Percentiles rank a stretch among this genome's conserved stretches.
Conservation (phyloP, 768 basidiomycete genomes). For the Clavulina sp. region DNA sequence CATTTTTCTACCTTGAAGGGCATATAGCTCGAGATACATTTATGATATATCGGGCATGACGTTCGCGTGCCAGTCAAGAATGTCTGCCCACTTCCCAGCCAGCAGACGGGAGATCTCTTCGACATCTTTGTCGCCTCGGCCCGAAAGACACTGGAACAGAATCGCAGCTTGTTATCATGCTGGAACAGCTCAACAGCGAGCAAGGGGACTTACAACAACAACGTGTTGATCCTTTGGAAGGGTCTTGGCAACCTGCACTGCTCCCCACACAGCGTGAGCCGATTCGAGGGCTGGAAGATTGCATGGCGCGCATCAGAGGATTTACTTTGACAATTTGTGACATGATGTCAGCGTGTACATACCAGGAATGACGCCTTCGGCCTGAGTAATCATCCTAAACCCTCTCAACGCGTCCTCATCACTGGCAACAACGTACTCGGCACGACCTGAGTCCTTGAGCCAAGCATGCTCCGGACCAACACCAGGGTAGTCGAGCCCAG, state of each 20-base stretch:
- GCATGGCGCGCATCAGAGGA: no score
- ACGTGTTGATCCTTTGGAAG: constrained; percentile 72
- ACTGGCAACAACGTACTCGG: constrained; percentile 83
- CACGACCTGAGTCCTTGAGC: constrained; percentile 87
- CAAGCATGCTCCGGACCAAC: constrained; percentile 97
- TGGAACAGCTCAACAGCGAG: no score
- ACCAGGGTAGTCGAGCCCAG: constrained; percentile 90
- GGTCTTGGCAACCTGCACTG: constrained; percentile 66
- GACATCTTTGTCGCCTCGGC: constrained; percentile 95
- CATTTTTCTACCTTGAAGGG: no score
- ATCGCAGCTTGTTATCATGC: neutral
- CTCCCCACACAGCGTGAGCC: constrained; percentile 91
- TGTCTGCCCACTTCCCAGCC: constrained; percentile 86
- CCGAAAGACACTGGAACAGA: constrained; percentile 59
- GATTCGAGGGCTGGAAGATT: constrained; percentile 65
- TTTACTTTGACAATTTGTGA: no score
- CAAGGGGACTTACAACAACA: constrained; percentile 54
- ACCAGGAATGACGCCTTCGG: constrained; percentile 96
- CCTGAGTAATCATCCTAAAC: constrained; percentile 79
- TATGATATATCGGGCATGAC: neutral
- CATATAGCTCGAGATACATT: no score
- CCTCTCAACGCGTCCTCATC: constrained; percentile 89
- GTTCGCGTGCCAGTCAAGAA: constrained; percentile 65
- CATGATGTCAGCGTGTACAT: neutral
- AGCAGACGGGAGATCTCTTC: constrained; percentile 88